These are phyloP conservation scores for Phlebiopsis flavidoalba DNA, from an alignment of 768 basidiomycete species.

Conservation along the genomic window DNA sequence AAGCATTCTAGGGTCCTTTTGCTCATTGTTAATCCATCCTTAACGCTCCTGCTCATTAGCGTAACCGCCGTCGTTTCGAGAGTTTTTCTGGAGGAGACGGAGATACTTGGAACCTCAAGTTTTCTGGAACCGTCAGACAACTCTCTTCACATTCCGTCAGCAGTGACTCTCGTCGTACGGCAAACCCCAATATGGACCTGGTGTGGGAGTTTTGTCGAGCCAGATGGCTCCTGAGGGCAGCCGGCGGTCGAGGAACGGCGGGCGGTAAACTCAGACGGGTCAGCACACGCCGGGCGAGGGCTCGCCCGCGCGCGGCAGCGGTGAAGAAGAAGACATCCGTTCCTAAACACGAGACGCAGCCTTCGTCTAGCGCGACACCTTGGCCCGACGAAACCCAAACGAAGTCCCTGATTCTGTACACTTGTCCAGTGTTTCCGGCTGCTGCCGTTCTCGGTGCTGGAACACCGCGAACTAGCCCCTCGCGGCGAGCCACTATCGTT, in stretches of 20 bases:
- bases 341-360: conserved; percentile 30
- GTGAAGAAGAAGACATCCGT: conserved; percentile 66
- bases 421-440: conserved; percentile 25
- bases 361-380: conserved; percentile 15
- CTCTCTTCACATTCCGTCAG: conserved; percentile 13
- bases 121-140: conserved; percentile 39
- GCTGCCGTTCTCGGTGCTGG: conserved; percentile 12
- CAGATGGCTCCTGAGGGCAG: conserved; percentile 12
- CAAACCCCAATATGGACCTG: conserved; percentile 27
- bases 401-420: conserved; percentile 22
- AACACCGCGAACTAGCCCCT: conserved; percentile 25
- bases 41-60: conserved; percentile 35
- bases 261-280: not conserved
- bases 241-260: conserved; percentile 3
- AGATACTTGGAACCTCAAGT: conserved; percentile 15
- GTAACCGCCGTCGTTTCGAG: conserved; percentile 16
- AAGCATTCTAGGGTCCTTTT: conserved; percentile 55
- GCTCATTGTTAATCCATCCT: conserved; percentile 49
- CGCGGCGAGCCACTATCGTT: conserved; percentile 30
- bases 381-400: conserved; percentile 19
- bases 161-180: conserved; percentile 6
- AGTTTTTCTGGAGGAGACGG: conserved; percentile 19
- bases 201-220: conserved; percentile 28
- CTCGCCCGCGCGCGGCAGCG: conserved; percentile 61
- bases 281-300: conserved; percentile 46